These are phyloP conservation scores for Diplodia sapinea DNA, from an alignment of 2,329 filamentous ascomycete genomes.

Conservation along the genomic window DNA sequence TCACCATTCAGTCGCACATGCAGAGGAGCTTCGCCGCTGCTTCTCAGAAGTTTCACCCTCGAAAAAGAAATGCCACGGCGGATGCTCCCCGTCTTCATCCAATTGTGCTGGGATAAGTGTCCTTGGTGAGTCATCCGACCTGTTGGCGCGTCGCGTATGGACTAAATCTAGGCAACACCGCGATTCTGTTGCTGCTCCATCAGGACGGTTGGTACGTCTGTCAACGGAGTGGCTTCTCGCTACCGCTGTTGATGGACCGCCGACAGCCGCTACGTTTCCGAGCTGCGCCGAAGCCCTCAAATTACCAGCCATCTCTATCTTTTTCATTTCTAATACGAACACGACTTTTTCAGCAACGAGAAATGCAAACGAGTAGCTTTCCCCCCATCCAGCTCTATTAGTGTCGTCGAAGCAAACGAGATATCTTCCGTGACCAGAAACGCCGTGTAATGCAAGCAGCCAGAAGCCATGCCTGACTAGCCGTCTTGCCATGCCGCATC, in stretches of 20 bases:
- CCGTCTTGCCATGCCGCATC: neutral
- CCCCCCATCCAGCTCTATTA: too few relatives aligned
- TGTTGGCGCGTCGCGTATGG: neutral
- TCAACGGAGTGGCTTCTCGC: neutral
- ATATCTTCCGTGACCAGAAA: conserved; percentile 3
- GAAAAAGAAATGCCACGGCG: neutral
- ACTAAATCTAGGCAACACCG: neutral
- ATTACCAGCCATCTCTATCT: too few relatives aligned
- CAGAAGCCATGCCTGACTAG: conserved; percentile 6
- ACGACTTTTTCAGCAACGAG: neutral
- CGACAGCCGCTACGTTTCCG: neutral
- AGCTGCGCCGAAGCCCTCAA: neutral
- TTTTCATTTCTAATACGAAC: neutral
- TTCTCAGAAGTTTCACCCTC: neutral
- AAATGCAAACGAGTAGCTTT: neutral
- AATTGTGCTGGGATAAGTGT: neutral
- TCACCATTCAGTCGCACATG: conserved; percentile 23
- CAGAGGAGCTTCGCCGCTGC: neutral
- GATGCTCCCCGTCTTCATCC: neutral
- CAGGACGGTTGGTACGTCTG: neutral
- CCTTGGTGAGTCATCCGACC: neutral
- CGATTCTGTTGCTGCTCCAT: neutral
- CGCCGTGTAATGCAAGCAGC: conserved; percentile 10
- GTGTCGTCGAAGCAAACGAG: neutral
- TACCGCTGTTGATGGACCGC: neutral